phyloP scores from a whole-genome alignment of 1,284 basidiomycete species.

The Malassezia brasiliensis region DNA sequence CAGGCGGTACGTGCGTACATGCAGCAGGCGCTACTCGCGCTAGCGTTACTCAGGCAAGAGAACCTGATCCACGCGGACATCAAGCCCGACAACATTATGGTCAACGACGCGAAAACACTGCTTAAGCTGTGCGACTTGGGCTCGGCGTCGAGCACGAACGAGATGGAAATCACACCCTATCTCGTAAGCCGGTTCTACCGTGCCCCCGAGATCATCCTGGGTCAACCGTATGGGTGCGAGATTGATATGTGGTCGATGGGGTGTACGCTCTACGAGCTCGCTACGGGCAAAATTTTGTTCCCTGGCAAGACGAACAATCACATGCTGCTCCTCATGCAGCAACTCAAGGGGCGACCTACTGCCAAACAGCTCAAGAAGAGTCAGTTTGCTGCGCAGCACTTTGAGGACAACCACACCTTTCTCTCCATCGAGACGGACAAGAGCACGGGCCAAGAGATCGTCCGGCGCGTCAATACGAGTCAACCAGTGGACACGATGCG shows the following conservation, averaged over 20 bases:
- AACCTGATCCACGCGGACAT: slow-evolving; percentile 97
- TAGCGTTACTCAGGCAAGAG: slow-evolving; percentile 74
- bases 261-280: slow-evolving; percentile 93
- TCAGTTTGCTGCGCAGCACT: slow-evolving; percentile 80
- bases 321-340: slow-evolving; percentile 70
- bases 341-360: slow-evolving; percentile 86
- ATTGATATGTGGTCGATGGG: slow-evolving; percentile 96
- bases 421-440: slow-evolving; percentile 34
- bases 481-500: slow-evolving; percentile 74
- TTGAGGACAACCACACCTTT: slow-evolving; percentile 67
- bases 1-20: slow-evolving; percentile 94
- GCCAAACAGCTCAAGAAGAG: slow-evolving; percentile 88
- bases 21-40: slow-evolving; percentile 82
- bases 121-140: slow-evolving; percentile 94
- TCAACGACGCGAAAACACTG: slow-evolving; percentile 85
- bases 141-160: slow-evolving; percentile 81
- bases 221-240: slow-evolving; percentile 82
- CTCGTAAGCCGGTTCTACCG: slow-evolving; percentile 96
- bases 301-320: slow-evolving; percentile 95
- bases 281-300: slow-evolving; percentile 96
- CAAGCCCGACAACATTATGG: slow-evolving; percentile 48
- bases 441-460: slow-evolving; percentile 55
- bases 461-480: slow-evolving; percentile 71
- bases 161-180: slow-evolving; percentile 96
- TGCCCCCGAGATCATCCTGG: slow-evolving; percentile 96